These are phyloP conservation scores for Akanthomyces dipterigenus DNA, from an alignment of 2,329 filamentous ascomycete species.

Conservation along the genomic window DNA sequence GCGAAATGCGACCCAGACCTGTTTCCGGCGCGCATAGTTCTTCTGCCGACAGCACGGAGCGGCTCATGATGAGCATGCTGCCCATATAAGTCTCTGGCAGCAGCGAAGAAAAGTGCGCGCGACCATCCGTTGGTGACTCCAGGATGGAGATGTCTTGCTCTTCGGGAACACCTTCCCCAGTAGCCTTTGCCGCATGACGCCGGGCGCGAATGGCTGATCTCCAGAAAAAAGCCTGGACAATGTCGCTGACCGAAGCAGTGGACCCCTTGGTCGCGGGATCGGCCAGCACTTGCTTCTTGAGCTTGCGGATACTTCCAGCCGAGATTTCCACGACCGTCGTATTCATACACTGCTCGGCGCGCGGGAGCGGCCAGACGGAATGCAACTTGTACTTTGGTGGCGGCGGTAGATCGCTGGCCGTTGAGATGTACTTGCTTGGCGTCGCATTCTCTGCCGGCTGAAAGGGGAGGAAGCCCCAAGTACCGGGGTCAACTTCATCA, in stretches of 20 bases:
- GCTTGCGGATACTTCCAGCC: conserved; percentile 20
- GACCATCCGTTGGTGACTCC: conserved; percentile 27
- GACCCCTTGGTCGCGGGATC: conserved; percentile 20
- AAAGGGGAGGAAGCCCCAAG: conserved; percentile 23
- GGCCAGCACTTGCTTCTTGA: conserved; percentile 24
- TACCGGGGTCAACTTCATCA: conserved; percentile 20
- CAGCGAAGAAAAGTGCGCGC: conserved; percentile 23
- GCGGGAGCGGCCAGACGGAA: conserved; percentile 23
- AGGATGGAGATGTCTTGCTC: conserved; percentile 25
- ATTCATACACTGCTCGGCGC: conserved; percentile 20
- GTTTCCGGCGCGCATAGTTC: conserved; percentile 22
- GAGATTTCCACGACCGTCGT: conserved; percentile 28
- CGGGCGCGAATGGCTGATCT: conserved; percentile 28
- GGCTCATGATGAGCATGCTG: conserved; percentile 23
- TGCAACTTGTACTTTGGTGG: conserved; percentile 21
- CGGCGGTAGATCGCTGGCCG: conserved; percentile 14
- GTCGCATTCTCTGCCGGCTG: conserved; percentile 11
- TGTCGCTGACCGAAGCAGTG: conserved; percentile 28
- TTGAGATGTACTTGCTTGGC: background rate
- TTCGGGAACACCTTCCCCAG: conserved; percentile 12
- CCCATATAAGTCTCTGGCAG: conserved; percentile 25
- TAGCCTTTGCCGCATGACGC: conserved; percentile 24
- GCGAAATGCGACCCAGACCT: conserved; percentile 20
- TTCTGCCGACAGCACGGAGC: conserved; percentile 18
- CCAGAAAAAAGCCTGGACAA: conserved; percentile 35